Percentiles rank a stretch among this genome's conserved stretches.
Evolutionary conservation across 768 basidiomycete genomes (phyloP).

Genomic region (Pleurotus tuber-regium): DNA sequence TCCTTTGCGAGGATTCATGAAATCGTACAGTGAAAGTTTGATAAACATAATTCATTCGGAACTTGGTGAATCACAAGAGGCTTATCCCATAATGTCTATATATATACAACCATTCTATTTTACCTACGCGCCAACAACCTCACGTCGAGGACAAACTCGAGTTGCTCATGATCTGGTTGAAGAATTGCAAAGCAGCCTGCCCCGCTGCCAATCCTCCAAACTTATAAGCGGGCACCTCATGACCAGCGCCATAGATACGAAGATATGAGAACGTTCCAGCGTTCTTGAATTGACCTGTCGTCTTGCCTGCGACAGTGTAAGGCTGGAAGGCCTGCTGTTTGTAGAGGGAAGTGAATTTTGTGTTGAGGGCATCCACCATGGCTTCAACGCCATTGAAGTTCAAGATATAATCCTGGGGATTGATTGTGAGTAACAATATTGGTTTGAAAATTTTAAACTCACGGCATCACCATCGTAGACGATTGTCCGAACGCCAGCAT

Average conservation of each 20-base stretch:
- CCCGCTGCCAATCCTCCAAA: conserved; percentile 33
- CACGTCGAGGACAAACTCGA: conserved; percentile 16
- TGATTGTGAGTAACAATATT: not conserved
- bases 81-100: too few species aligned
- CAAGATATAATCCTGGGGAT: conserved; percentile 44
- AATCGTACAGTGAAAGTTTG: too few species aligned
- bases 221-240: conserved; percentile 48
- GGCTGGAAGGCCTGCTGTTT: conserved; percentile 40
- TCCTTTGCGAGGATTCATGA: too few species aligned
- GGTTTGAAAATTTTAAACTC: conserved; percentile 15
- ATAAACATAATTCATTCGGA: too few species aligned
- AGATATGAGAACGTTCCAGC: conserved; percentile 57
- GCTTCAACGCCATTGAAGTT: conserved; percentile 57
- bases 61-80: too few species aligned
- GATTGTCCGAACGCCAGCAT: conserved; percentile 52
- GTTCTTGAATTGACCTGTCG: conserved; percentile 55
- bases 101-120: not conserved
- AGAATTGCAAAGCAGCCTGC: conserved; percentile 43
- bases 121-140: not conserved
- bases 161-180: conserved; percentile 38
- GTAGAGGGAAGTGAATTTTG: conserved; percentile 41
- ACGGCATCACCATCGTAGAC: conserved; percentile 61
- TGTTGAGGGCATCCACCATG: conserved; percentile 49
- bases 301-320: conserved; percentile 49
- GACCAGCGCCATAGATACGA: conserved; percentile 46